Conservation (phyloP, 345 rosid genomes). For the Triadica sebifera region DNA sequence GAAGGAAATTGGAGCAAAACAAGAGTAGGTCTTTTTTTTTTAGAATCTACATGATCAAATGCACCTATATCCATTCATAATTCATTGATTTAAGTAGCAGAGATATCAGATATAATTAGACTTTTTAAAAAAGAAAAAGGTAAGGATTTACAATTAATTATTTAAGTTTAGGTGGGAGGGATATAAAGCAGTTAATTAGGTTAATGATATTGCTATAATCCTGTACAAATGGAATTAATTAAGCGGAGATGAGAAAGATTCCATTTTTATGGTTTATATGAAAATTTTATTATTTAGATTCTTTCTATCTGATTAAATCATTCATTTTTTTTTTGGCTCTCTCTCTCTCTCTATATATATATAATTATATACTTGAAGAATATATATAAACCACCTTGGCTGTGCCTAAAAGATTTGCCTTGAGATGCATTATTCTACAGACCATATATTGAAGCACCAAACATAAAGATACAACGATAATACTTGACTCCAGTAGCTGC, state of each 20-base stretch:
- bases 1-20: too few species aligned
- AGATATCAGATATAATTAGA: too few species aligned
- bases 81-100: too few species aligned
- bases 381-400: background rate
- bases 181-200: too few species aligned
- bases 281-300: background rate
- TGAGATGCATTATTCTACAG: background rate
- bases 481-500: background rate
- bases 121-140: too few species aligned
- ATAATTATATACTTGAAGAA: too few species aligned
- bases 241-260: constrained; percentile 1
- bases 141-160: too few species aligned
- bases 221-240: background rate
- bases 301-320: background rate
- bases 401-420: background rate
- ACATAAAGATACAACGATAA: background rate
- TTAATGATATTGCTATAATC: background rate
- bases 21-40: too few species aligned
- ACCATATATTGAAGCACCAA: background rate
- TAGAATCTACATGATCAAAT: too few species aligned
- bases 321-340: background rate
- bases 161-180: too few species aligned
- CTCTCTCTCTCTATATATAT: background rate
- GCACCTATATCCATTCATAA: too few species aligned
- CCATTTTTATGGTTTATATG: background rate